Evolutionary conservation across 345 rosid species (phyloP).

Genomic region (Mercurialis annua): DNA sequence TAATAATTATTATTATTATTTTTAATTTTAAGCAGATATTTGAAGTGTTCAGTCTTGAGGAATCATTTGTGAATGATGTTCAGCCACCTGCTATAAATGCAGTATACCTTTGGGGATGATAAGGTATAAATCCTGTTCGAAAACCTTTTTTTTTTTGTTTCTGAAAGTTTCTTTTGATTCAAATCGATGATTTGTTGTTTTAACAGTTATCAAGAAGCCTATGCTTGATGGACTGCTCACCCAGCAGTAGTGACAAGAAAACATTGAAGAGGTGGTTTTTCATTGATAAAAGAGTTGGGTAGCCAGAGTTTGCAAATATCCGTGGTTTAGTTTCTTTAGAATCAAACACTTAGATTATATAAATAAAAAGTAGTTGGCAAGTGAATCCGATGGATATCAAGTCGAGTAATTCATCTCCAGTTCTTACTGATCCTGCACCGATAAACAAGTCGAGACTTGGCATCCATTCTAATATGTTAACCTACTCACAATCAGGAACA

Average conservation of each 20-base stretch:
- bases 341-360: constrained; percentile 12
- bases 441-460: constrained; percentile 66
- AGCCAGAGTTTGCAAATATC: constrained; percentile 20
- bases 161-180: no score
- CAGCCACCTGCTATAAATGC: constrained; percentile 34
- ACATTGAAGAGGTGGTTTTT: constrained; percentile 95
- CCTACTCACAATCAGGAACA: constrained; percentile 46
- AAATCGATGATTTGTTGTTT: constrained; percentile 11
- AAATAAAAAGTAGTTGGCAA: constrained; percentile 20
- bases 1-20: constrained; percentile 6
- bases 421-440: constrained; percentile 59
- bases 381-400: constrained; percentile 57
- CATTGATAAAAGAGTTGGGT: constrained; percentile 85
- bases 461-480: constrained; percentile 45
- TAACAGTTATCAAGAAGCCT: constrained; percentile 46
- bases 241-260: constrained; percentile 70
- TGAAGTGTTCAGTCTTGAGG: not conserved
- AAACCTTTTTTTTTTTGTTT: not conserved
- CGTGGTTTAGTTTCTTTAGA: constrained; percentile 13
- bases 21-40: constrained; percentile 12
- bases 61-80: constrained; percentile 30
- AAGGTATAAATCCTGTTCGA: constrained; percentile 39
- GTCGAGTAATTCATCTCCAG: constrained; percentile 66
- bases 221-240: constrained; percentile 67
- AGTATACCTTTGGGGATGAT: constrained; percentile 56